Conservation (phyloP, 495 filamentous ascomycete genomes). For the Acidomyces sp. region DNA sequence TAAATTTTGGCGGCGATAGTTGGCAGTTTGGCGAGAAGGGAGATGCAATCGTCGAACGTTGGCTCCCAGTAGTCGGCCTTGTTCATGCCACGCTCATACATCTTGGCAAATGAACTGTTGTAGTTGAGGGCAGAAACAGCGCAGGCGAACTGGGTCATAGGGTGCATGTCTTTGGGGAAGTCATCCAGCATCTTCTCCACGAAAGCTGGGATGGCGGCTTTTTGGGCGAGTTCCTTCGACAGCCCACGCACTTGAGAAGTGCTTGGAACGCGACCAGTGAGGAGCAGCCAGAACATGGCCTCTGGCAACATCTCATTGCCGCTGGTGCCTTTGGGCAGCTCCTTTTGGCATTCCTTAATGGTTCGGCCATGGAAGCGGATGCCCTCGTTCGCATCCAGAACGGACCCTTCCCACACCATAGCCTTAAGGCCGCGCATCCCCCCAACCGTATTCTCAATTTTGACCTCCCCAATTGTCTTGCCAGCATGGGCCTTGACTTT, state of each 20-base stretch:
- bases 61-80: constrained; percentile 99
- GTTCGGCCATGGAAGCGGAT: constrained; percentile 96
- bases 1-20: constrained; percentile 96
- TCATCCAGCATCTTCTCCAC: constrained; percentile 78
- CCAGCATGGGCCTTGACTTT: constrained; percentile 76
- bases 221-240: constrained; percentile 74
- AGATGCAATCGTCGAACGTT: constrained; percentile 91
- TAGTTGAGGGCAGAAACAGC: constrained; percentile 89
- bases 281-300: constrained; percentile 97
- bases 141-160: constrained; percentile 95
- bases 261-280: constrained; percentile 84
- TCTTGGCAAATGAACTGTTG: constrained; percentile 80
- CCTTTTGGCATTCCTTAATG: constrained; percentile 92
- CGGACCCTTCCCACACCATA: constrained; percentile 98
- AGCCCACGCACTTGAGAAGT: constrained; percentile 66
- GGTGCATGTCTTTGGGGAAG: constrained; percentile 80
- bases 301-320: constrained; percentile 99
- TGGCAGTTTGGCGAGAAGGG: constrained; percentile 87
- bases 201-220: constrained; percentile 69
- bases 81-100: constrained; percentile 76
- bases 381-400: constrained; percentile 90
- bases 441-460: constrained; percentile 84
- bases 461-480: constrained; percentile 79
- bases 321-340: constrained; percentile 81
- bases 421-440: constrained; percentile 95